Evolutionary conservation across 495 filamentous ascomycete species (phyloP).

Genomic region (Hypoxylon subgilvum): DNA sequence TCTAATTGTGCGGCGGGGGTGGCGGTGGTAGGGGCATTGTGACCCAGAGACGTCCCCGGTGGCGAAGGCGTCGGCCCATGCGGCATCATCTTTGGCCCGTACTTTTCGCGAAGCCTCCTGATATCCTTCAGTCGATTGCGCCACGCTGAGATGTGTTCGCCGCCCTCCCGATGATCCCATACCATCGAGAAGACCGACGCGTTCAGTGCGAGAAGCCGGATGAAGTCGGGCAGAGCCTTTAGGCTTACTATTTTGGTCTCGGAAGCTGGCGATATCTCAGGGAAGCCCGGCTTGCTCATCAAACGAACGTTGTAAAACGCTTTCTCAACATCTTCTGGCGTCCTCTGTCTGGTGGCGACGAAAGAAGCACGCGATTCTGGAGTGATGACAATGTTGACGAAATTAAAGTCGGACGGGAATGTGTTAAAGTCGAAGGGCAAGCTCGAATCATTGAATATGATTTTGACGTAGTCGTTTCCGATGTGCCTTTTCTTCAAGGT

Average conservation of each 20-base stretch:
- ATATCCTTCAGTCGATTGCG: slow-evolving; percentile 85
- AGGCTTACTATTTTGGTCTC: slow-evolving; percentile 86
- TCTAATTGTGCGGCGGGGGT: slow-evolving; percentile 34
- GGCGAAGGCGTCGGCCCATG: slow-evolving; percentile 43
- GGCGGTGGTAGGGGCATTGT: slow-evolving; percentile 7
- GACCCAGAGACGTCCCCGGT: slow-evolving; percentile 46
- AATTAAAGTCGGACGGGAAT: slow-evolving; percentile 92
- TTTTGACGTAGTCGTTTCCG: slow-evolving; percentile 97
- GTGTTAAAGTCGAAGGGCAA: slow-evolving; percentile 85
- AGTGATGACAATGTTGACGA: slow-evolving; percentile 92
- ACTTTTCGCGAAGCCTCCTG: slow-evolving; percentile 74
- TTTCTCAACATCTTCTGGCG: slow-evolving; percentile 43
- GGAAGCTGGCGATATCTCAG: slow-evolving; percentile 85
- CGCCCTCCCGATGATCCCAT: slow-evolving; percentile 77
- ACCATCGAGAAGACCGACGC: slow-evolving; percentile 91
- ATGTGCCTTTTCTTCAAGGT: slow-evolving; percentile 92
- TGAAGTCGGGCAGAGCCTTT: slow-evolving; percentile 78
- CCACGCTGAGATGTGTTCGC: slow-evolving; percentile 90
- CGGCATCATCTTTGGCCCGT: slow-evolving; percentile 48
- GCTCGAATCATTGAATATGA: slow-evolving; percentile 96
- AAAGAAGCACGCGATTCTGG: slow-evolving; percentile 75
- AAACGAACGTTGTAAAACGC: slow-evolving; percentile 85
- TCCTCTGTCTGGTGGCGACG: slow-evolving; percentile 54
- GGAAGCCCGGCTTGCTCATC: slow-evolving; percentile 82
- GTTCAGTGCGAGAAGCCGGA: slow-evolving; percentile 89